phyloP scores from a whole-genome alignment of 2,329 filamentous ascomycete genomes.

The Nigrospora sphaerica region DNA sequence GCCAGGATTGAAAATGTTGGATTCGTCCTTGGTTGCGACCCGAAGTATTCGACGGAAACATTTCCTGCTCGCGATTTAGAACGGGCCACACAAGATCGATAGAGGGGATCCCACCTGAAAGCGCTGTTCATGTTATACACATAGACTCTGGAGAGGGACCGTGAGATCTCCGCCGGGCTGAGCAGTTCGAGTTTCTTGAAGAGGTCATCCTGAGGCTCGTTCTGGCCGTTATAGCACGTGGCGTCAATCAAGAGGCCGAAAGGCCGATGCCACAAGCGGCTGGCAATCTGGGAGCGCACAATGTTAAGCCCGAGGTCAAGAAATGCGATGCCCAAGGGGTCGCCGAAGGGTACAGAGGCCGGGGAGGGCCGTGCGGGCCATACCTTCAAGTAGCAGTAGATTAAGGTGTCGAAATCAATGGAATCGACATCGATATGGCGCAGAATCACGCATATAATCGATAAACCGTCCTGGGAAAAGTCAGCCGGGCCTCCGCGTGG shows the following conservation, averaged over 20 bases:
- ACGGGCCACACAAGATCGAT: background rate
- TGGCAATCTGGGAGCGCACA: slow-evolving; percentile 46
- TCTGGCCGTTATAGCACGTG: slow-evolving; percentile 62
- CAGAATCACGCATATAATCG: slow-evolving; percentile 62
- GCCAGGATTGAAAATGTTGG: slow-evolving; percentile 53
- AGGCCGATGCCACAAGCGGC: slow-evolving; percentile 61
- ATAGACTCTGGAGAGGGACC: slow-evolving; percentile 54
- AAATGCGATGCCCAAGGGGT: background rate
- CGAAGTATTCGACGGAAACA: slow-evolving; percentile 58
- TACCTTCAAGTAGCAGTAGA: slow-evolving; percentile 63
- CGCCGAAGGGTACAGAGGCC: background rate
- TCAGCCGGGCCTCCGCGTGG: background rate
- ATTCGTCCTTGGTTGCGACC: slow-evolving; percentile 53
- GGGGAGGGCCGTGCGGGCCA: slow-evolving; percentile 5
- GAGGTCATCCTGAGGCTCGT: slow-evolving; percentile 58
- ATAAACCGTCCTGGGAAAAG: slow-evolving; percentile 48
- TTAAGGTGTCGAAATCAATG: slow-evolving; percentile 57
- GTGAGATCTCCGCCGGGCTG: slow-evolving; percentile 53
- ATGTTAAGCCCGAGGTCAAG: background rate
- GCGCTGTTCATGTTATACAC: slow-evolving; percentile 70
- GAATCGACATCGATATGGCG: slow-evolving; percentile 60
- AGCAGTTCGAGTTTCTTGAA: slow-evolving; percentile 58
- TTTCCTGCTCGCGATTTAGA: slow-evolving; percentile 33
- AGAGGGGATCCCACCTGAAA: slow-evolving; percentile 38
- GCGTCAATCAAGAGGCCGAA: slow-evolving; percentile 63